Base-by-base conservation (phyloP, 2,329 filamentous ascomycete genomes). In the Aspergillus hortae region DNA sequence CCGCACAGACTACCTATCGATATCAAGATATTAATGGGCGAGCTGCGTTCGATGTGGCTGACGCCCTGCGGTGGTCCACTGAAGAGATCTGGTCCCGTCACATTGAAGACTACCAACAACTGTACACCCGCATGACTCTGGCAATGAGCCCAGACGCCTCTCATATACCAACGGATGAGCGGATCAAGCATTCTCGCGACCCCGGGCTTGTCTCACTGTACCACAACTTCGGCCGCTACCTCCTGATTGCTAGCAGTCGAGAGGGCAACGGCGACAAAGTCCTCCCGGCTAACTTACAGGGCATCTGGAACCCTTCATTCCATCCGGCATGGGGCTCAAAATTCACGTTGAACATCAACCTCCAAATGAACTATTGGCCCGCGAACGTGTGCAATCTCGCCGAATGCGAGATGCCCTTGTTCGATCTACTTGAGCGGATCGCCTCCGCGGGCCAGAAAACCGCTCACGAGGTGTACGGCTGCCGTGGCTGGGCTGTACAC, bases 301-400 rank as follows among this genome's bases (percentile, higher is more conserved):
- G 82, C 0, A 74, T 75, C 17, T 85, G 82, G 82, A 77, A 76
- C 7, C 74, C 80, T 44, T 68, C 72, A 0, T 65, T 80, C 2
- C 59, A 61, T 2, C 69, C 74, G 2, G 74, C 77, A 1, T 83
- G 82, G 82, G 74, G 75, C 10, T 76, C 70, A 3, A 80, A 84
- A 56, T 85, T 82, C 51, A 80, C 82, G 42, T 71, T 76, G 40
- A 81, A 85, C 54, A 81, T 85, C 59, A 85, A 85, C 52, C 54
- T 84, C 0, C 80, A 85, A 57, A 84, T 84, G 82, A 84, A 84
- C 54, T 77, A 84, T 56, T 85, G 82, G 81, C 69, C 68, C 1
- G 74, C 76, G 2, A 79, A 82, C 32, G 74, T 80, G 48, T 81
- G 79, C 0, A 70, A 80, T 1, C 73, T 79, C 44, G 75, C 27